Evolutionary conservation across 108 stramenopile genomes (phyloP).

Genomic region (Pseudonitzschia delicatissima): DNA sequence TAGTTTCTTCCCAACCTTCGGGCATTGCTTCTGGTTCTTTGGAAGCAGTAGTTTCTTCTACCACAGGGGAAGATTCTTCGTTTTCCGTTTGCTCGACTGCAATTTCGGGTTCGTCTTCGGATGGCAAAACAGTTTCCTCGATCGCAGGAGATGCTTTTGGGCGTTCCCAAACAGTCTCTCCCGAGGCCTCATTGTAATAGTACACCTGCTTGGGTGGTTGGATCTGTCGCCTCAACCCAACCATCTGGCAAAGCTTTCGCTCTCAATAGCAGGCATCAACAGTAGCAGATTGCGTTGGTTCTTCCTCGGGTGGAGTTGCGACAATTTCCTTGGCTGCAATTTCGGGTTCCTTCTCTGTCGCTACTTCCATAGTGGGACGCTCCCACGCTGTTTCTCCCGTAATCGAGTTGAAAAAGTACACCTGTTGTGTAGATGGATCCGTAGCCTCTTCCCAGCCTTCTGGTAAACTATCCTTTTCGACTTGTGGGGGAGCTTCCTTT

Average conservation of each 20-base stretch:
- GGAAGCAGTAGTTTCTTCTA: background rate
- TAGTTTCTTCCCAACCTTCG: slow-evolving; percentile 38
- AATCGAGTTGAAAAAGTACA: slow-evolving; percentile 54
- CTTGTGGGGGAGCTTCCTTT: background rate
- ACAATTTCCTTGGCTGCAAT: too few relatives aligned
- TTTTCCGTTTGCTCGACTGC: background rate
- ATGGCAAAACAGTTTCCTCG: too few relatives aligned
- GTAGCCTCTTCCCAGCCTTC: background rate
- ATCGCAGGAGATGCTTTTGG: slow-evolving; percentile 6
- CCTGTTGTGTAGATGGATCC: slow-evolving; percentile 15
- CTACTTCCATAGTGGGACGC: slow-evolving; percentile 9
- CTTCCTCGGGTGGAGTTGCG: background rate
- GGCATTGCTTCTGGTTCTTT: slow-evolving; percentile 11
- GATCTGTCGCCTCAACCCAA: slow-evolving; percentile 57
- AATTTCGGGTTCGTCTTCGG: background rate
- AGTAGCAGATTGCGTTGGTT: background rate
- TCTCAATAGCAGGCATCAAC: background rate
- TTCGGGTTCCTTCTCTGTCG: background rate
- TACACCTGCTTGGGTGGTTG: slow-evolving; percentile 40
- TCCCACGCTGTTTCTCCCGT: slow-evolving; percentile 59
- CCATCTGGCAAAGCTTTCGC: slow-evolving; percentile 33
- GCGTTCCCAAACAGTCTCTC: slow-evolving; percentile 26
- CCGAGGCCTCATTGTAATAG: slow-evolving; percentile 45
- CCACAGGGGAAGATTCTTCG: background rate
- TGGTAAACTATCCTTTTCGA: background rate